phyloP scores from a whole-genome alignment of 2,329 filamentous ascomycete species.

The Fusarium nematophilum region DNA sequence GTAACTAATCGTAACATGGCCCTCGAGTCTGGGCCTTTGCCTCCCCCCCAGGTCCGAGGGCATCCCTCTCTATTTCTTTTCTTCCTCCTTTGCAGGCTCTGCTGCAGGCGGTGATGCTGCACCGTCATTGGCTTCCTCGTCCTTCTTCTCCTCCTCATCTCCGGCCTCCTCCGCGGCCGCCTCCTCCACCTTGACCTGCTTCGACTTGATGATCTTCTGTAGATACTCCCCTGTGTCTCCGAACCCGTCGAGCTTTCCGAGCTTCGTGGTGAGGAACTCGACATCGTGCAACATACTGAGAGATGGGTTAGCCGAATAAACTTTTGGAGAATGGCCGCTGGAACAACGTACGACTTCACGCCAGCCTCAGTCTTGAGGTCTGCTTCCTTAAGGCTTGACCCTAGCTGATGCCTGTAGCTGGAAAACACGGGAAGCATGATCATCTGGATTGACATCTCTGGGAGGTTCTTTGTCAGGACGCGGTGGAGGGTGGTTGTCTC shows the following conservation, averaged over 20 bases:
- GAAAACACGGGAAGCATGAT: conserved; percentile 90
- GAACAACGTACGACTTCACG: conserved; percentile 72
- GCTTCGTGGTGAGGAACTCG: conserved; percentile 75
- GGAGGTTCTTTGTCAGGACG: conserved; percentile 83
- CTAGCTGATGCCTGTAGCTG: conserved; percentile 84
- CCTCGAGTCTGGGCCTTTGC: conserved; percentile 3
- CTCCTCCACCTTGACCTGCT: conserved; percentile 52
- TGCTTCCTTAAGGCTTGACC: conserved; percentile 74
- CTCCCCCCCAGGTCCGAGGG: conserved; percentile 11
- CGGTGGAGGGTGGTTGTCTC: conserved; percentile 88
- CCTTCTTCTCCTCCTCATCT: conserved; percentile 28
- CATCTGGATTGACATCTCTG: conserved; percentile 78
- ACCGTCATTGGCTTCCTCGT: conserved; percentile 23
- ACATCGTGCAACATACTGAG: conserved; percentile 80
- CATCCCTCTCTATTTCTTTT: conserved; percentile 28
- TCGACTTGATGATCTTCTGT: conserved; percentile 71
- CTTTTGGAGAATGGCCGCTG: not conserved
- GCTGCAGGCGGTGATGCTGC: conserved; percentile 23
- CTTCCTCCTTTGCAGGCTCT: conserved; percentile 34
- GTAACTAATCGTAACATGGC: conserved; percentile 18
- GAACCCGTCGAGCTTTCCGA: conserved; percentile 83
- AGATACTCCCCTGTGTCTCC: conserved; percentile 78
- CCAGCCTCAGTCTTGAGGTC: conserved; percentile 74
- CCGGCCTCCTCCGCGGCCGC: conserved; percentile 18
- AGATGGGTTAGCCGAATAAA: conserved; percentile 22